Evolutionary conservation across 805 yeast genomes (phyloP), one percentile per base, ranked within the genome.

Genomic region (Yarrowia osloensis): DNA sequence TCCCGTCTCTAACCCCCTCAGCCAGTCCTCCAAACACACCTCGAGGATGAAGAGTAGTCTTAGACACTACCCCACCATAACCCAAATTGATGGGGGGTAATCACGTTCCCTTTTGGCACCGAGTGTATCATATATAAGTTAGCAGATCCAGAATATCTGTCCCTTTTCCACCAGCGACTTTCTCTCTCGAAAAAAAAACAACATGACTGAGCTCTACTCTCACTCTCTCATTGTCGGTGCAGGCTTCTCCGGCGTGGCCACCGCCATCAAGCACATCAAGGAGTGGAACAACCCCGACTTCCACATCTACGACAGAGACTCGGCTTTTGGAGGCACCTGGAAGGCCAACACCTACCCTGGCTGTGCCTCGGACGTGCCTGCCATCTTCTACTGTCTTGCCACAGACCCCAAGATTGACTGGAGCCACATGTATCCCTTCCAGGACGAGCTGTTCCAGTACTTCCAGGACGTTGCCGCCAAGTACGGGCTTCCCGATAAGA

Each of bases 191-290:
- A 35, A 17, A 35, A 40, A 21, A 40, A 29, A 24, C 21, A 35
- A 15, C 33, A 54, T 54, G 61, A 35, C 61, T 24, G 61, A 54
- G 61, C 44, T 54, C 44, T 54, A 57, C 39, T 57, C 65, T 29
- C 65, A 57, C 39, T 28, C 50, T 40, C 65, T 68, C 24, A 68
- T 69, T 19, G 52, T 68, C 44, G 70, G 70, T 3, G 66, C 68
- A 31, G 70, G 70, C 28, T 69, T 69, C 22, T 66, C 69, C 9
- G 70, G 70, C n/a, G 49, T 69, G 28, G 70, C 70, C 31, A 42
- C 69, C 33, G 70, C 67, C 8, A 61, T 57, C 59, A 69, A 69
- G 46, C 68, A 59, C 50, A 59, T 63, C 35, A 57, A 40, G 50
- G 66, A 54, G 52, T 54, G 69, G 65, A 49, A 68, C 31, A 65